Conservation (phyloP, 768 basidiomycete species). For the Tylopilus cervinicoccineus region DNA sequence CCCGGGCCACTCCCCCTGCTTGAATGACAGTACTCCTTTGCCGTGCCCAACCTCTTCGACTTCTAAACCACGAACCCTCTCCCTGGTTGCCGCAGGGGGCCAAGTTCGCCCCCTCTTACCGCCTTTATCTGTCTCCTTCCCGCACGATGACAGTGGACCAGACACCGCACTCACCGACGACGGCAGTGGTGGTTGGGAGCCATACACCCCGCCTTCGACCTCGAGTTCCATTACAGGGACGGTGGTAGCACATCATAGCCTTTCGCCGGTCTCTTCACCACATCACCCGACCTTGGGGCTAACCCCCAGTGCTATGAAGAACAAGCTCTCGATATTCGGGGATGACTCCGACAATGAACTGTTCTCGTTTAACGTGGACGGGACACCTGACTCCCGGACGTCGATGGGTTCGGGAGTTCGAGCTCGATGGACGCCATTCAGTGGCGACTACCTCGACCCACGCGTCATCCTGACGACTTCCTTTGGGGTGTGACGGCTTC, state of each 20-base stretch:
- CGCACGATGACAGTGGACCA: constrained; percentile 50
- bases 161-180: constrained; percentile 49
- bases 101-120: constrained; percentile 47
- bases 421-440: constrained; percentile 31
- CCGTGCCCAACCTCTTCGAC: constrained; percentile 7
- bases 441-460: constrained; percentile 26
- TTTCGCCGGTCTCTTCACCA: constrained; percentile 28
- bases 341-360: constrained; percentile 47
- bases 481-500: constrained; percentile 36
- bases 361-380: constrained; percentile 42
- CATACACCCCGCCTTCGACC: constrained; percentile 62
- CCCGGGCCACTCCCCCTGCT: constrained; percentile 27
- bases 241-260: constrained; percentile 41
- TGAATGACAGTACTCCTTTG: constrained; percentile 19
- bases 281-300: constrained; percentile 23
- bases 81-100: constrained; percentile 31
- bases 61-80: constrained; percentile 20
- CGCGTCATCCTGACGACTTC: constrained; percentile 31
- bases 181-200: constrained; percentile 51
- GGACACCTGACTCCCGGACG: constrained; percentile 10
- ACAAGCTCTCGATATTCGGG: constrained; percentile 41
- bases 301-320: constrained; percentile 36
- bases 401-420: constrained; percentile 12
- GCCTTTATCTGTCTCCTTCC: constrained; percentile 37
- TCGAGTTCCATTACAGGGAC: constrained; percentile 44